Evolutionary conservation across 2,329 filamentous ascomycete species (phyloP).

Genomic region (Sporothrix schenckii): DNA sequence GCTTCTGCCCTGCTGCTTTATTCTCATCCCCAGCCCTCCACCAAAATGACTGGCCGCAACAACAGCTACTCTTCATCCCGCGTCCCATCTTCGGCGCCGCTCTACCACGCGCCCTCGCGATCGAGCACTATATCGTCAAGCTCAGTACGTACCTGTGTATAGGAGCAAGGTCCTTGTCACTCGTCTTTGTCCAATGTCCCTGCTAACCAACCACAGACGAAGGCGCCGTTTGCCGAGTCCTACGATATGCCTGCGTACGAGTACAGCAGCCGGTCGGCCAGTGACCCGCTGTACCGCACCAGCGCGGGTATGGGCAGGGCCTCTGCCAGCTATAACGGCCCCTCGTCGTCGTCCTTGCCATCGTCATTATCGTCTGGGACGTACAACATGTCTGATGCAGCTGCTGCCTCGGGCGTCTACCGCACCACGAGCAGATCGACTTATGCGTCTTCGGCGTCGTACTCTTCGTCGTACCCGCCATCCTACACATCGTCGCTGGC

Average conservation of each 20-base stretch:
- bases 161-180: not conserved
- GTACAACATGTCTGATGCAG: not conserved
- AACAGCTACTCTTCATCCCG: conserved; percentile 16
- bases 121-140: conserved; percentile 16
- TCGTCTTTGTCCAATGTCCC: not conserved
- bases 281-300: conserved; percentile 15
- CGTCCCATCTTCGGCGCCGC: conserved; percentile 13
- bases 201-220: not conserved
- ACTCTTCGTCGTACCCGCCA: conserved; percentile 2
- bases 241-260: conserved; percentile 19
- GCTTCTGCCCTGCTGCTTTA: not conserved
- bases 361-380: not conserved
- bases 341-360: not conserved
- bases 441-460: not conserved
- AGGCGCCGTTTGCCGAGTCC: conserved; percentile 2
- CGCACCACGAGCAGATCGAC: conserved; percentile 10
- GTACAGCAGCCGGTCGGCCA: conserved; percentile 15
- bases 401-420: conserved; percentile 1
- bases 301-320: not conserved
- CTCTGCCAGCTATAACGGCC: not conserved
- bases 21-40: not conserved
- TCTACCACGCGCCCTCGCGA: conserved; percentile 21
- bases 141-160: not conserved
- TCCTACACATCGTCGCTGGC: not conserved
- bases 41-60: conserved; percentile 19